Evolutionary conservation across 2,329 filamentous ascomycete species (phyloP), one percentile per base, ranked within the genome.

Genomic region (Cercospora janseana): DNA sequence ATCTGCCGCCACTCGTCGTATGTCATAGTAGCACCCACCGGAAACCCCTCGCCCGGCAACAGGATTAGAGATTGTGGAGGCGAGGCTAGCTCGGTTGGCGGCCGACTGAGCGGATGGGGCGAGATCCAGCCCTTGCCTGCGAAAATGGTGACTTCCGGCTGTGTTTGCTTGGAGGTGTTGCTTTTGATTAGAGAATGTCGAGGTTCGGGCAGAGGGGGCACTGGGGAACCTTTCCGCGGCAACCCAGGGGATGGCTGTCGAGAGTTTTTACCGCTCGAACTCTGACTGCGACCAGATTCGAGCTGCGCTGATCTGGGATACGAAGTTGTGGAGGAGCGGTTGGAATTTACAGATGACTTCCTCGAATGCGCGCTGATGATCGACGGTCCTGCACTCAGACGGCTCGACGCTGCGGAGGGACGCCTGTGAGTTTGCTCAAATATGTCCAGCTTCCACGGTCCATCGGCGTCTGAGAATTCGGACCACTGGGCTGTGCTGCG

Each of bases 61-160:
- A 53, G 34, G 16, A 65, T 60, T 21, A 43, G 54, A 5, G 60
- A 59, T 41, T 63, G 59, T 23, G 57, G 58, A 6, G 59, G 51
- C 9, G 60, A 57, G 6, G 51, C 51, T 2, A 54, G 10, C 4
- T 53, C 51, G 2, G 51, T 53, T 0, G 57, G 42, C 7, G 60
- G 52, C 15, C 51, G 38, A 32, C 63, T 66, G 2, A 66, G 56
- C 4, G 64, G 64, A 26, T 67, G 64, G 6, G 63, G 63, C n/a
- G 63, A 63, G 31, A 67, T 66, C 64, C 64, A 67, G 35, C 64
- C 64, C 38, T 54, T 55, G 31, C 64, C 64, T 4, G 64, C 64
- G 28, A 64, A 66, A 13, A 64, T 51, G 8, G 61, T 63, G 6
- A 42, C 18, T 20, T 34, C 37, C 1, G 50, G 34, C 10, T 38